phyloP scores from a whole-genome alignment of 257 asterid genomes.

The Solanum clarkiae region DNA sequence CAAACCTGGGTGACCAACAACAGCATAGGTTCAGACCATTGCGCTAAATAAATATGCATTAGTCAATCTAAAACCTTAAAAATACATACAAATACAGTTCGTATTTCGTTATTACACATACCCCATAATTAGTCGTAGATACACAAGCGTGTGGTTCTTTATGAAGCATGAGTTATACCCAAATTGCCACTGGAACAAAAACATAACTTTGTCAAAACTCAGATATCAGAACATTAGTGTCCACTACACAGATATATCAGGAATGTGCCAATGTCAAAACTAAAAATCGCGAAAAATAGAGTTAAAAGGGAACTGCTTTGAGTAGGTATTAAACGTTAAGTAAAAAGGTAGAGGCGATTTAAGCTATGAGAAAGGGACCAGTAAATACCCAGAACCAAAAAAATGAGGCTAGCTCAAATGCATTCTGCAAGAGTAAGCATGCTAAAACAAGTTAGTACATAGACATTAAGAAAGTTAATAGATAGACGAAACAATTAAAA shows the following conservation, averaged over 20 bases:
- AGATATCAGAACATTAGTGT: not conserved
- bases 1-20: conserved; percentile 34
- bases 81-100: not conserved
- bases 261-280: not conserved
- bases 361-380: not conserved
- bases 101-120: conserved; percentile 13
- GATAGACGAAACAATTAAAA: not conserved
- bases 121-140: conserved; percentile 80
- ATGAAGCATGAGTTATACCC: conserved; percentile 95
- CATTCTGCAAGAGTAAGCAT: conserved; percentile 21
- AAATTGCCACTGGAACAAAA: conserved; percentile 83
- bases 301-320: not conserved
- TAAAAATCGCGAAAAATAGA: not conserved
- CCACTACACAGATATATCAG: not conserved
- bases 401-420: conserved; percentile 88
- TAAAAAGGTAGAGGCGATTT: not conserved
- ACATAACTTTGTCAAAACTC: conserved; percentile 5
- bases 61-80: not conserved
- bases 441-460: not conserved
- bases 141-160: conserved; percentile 62
- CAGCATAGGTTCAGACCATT: not conserved
- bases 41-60: not conserved
- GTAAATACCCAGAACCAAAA: conserved; percentile 97
- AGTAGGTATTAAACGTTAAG: not conserved
- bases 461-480: not conserved